phyloP scores from a whole-genome alignment of 1,284 basidiomycete species.

The Psilocybe mexicana region DNA sequence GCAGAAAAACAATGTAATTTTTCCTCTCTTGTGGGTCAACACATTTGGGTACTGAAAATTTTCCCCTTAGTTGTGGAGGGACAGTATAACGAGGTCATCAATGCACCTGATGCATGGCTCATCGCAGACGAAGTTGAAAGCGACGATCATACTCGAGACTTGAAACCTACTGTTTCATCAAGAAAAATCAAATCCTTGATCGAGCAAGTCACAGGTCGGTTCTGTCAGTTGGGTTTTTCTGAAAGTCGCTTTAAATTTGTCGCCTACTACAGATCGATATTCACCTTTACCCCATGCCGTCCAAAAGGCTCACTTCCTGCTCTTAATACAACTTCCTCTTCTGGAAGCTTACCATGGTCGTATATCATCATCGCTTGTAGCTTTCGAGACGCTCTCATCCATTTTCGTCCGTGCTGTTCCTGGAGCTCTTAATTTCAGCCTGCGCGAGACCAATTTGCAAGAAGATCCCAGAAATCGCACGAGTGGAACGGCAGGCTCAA shows the following conservation, averaged over 20 bases:
- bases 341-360: slow-evolving; percentile 77
- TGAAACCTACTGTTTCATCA: slow-evolving; percentile 77
- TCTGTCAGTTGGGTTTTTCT: background rate
- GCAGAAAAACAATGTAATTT: slow-evolving; percentile 84
- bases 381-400: slow-evolving; percentile 89
- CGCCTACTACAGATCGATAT: slow-evolving; percentile 71
- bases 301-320: slow-evolving; percentile 83
- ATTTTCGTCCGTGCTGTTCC: slow-evolving; percentile 89
- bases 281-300: slow-evolving; percentile 77
- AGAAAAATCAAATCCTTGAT: slow-evolving; percentile 80
- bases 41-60: background rate
- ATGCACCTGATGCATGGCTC: slow-evolving; percentile 84
- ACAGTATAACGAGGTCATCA: slow-evolving; percentile 83
- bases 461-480: slow-evolving; percentile 66
- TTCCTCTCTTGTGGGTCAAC: slow-evolving; percentile 6
- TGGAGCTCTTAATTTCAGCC: slow-evolving; percentile 68
- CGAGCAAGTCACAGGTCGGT: slow-evolving; percentile 83
- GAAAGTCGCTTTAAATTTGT: background rate
- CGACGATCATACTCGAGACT: slow-evolving; percentile 40
- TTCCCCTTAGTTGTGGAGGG: slow-evolving; percentile 64
- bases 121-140: slow-evolving; percentile 67
- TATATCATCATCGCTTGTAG: slow-evolving; percentile 84
- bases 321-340: slow-evolving; percentile 83
- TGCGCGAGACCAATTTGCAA: slow-evolving; percentile 30
- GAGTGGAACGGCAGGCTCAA: slow-evolving; percentile 77